phyloP scores from a whole-genome alignment of 2,329 filamentous ascomycete genomes.

The Verticillium alfalfae region DNA sequence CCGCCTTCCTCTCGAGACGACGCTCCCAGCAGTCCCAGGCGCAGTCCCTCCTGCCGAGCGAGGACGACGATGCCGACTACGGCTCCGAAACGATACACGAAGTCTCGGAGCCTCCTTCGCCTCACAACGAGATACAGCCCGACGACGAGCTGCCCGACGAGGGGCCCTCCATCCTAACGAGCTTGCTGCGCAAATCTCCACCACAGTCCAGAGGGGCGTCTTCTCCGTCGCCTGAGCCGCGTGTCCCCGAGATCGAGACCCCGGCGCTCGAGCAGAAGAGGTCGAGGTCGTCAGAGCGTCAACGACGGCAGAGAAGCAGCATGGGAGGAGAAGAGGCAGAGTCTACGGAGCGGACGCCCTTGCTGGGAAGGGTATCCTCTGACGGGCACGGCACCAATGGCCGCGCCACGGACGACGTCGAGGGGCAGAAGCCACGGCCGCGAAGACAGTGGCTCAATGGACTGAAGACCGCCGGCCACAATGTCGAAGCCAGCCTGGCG shows the following conservation, averaged over 20 bases:
- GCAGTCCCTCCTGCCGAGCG: not conserved
- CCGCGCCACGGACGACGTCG: constrained; percentile 36
- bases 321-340: constrained; percentile 8
- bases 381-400: constrained; percentile 16
- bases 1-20: constrained; percentile 37
- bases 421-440: constrained; percentile 39
- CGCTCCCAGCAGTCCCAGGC: constrained; percentile 18
- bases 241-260: constrained; percentile 5
- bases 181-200: constrained; percentile 44
- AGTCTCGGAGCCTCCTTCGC: constrained; percentile 52
- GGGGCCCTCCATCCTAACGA: constrained; percentile 40
- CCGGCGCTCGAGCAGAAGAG: constrained; percentile 4
- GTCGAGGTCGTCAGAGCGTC: constrained; percentile 1
- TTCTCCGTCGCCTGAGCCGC: constrained; percentile 15
- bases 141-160: constrained; percentile 17
- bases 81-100: constrained; percentile 53
- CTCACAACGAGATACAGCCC: constrained; percentile 18
- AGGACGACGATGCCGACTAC: constrained; percentile 15
- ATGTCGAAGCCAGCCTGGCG: constrained; percentile 22
- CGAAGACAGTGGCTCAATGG: constrained; percentile 27
- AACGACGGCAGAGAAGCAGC: not conserved
- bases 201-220: constrained; percentile 24
- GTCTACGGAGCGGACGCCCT: constrained; percentile 39
- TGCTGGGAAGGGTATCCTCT: constrained; percentile 31
- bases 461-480: constrained; percentile 22